phyloP scores from a whole-genome alignment of 73 alveolate species.

The Paramecium primaurelia region DNA sequence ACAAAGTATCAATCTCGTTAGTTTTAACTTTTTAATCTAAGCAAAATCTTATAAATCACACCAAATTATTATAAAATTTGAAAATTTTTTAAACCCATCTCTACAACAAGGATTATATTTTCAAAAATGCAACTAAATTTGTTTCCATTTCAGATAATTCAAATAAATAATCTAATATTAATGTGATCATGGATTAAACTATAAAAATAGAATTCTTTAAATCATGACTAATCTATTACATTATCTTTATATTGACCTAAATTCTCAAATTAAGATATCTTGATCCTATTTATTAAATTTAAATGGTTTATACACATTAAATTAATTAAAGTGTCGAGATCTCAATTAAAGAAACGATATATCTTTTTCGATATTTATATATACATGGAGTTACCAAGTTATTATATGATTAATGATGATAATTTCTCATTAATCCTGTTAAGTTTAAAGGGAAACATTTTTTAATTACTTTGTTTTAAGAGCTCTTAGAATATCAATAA shows the following conservation, averaged over 20 bases:
- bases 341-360: neutral
- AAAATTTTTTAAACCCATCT: neutral
- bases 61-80: neutral
- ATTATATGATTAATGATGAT: neutral
- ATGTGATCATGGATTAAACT: neutral
- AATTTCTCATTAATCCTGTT: neutral
- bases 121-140: neutral
- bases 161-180: neutral
- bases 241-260: neutral
- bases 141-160: neutral
- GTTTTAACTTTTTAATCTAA: neutral
- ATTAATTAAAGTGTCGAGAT: neutral
- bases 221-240: constrained; percentile 19
- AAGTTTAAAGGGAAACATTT: neutral
- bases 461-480: neutral
- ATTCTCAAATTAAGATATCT: neutral
- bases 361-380: neutral
- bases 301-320: too few species aligned
- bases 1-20: neutral
- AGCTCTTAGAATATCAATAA: neutral
- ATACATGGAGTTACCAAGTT: neutral
- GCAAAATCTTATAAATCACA: neutral
- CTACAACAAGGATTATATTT: neutral
- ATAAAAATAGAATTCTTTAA: neutral
- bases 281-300: neutral